These are phyloP conservation scores for Fusarium torreyae DNA, from an alignment of 2,329 filamentous ascomycete genomes.

Conservation along the genomic window DNA sequence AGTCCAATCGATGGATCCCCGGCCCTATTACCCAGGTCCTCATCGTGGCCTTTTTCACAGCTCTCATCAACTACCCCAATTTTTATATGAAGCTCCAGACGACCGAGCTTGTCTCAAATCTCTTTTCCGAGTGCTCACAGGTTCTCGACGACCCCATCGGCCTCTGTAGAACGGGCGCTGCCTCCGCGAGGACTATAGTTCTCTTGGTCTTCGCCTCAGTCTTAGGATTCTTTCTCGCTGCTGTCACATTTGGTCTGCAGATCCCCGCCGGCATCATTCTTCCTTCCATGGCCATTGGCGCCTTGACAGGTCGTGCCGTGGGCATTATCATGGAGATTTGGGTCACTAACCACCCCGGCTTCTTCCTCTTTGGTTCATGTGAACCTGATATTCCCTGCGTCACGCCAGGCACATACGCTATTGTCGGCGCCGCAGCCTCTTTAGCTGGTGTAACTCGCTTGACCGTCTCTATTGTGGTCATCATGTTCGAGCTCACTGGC, in stretches of 20 bases:
- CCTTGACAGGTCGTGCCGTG: conserved; percentile 88
- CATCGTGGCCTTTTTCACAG: conserved; percentile 84
- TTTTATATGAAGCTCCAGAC: conserved; percentile 95
- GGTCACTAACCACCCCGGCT: conserved; percentile 83
- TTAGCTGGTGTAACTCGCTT: conserved; percentile 94
- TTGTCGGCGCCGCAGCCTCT: conserved; percentile 95
- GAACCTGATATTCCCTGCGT: conserved; percentile 90
- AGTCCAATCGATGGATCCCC: conserved; percentile 74
- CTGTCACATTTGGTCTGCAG: conserved; percentile 92
- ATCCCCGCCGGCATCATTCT: conserved; percentile 96
- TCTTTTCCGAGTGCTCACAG: conserved; percentile 92
- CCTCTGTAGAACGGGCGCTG: conserved; percentile 89
- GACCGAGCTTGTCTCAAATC: conserved; percentile 89
- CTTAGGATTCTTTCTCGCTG: conserved; percentile 87
- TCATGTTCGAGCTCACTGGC: conserved; percentile 99
- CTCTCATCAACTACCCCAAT: conserved; percentile 94
- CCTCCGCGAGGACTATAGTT: conserved; percentile 85
- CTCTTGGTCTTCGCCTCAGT: conserved; percentile 86
- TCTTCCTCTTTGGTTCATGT: conserved; percentile 84
- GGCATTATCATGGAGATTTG: conserved; percentile 92
- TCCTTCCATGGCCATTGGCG: conserved; percentile 96
- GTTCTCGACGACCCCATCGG: conserved; percentile 89
- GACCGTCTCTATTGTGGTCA: conserved; percentile 98
- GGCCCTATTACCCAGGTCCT: conserved; percentile 85
- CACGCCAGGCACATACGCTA: conserved; percentile 95